A percentile compares a stretch with the other conserved stretches of the same genome.
Conservation (phyloP, 192 early-diverging fungal genomes). For the Rhizophagus sp. region DNA sequence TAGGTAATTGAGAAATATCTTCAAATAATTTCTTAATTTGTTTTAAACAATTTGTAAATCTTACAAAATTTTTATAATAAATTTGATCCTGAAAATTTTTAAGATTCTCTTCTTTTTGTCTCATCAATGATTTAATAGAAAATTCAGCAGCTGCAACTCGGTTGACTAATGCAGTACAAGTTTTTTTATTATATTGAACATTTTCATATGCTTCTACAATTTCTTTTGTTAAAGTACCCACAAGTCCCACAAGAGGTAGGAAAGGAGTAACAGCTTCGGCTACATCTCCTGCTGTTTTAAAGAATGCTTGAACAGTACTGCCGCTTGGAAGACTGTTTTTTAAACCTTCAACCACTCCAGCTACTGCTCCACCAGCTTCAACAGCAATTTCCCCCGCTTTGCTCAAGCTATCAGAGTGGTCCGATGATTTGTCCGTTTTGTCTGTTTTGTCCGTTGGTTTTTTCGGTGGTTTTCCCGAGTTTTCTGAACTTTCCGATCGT, state of each 20-base stretch:
- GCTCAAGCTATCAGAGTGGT: no score
- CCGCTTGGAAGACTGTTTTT: no score
- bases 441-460: no score
- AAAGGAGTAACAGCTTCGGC: background rate
- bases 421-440: no score
- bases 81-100: conserved; percentile 1
- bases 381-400: no score
- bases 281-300: background rate
- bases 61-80: conserved; percentile 7
- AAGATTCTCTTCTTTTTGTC: conserved; percentile 10
- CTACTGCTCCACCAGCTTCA: no score
- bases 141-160: conserved; percentile 1
- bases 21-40: conserved; percentile 26
- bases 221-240: background rate
- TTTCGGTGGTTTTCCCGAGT: no score
- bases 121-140: background rate
- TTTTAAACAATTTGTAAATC: conserved; percentile 10
- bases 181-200: conserved; percentile 30
- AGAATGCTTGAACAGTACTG: no score
- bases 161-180: conserved; percentile 7
- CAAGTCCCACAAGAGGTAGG: background rate
- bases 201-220: conserved; percentile 7
- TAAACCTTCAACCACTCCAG: no score
- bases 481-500: no score
- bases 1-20: conserved; percentile 21